These are phyloP conservation scores for Pleurotus tuoliensis DNA, from an alignment of 768 basidiomycete genomes.

Conservation along the genomic window DNA sequence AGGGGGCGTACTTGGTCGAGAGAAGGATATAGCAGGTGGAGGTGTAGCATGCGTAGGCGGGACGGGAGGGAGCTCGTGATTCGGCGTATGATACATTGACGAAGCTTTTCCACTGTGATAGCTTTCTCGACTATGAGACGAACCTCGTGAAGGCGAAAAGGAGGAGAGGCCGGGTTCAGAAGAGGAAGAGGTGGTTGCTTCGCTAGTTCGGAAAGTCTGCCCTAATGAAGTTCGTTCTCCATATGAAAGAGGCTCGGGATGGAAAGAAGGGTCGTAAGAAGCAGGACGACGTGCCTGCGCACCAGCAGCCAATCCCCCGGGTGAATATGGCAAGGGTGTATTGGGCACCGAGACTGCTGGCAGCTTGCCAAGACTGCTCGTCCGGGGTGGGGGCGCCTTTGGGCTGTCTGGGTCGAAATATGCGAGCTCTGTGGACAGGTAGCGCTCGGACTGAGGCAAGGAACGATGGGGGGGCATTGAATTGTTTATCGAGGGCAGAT, in stretches of 20 bases:
- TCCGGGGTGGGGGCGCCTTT: constrained; percentile 16
- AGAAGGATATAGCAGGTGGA: constrained; percentile 19
- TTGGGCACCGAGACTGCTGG: background rate
- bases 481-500: background rate
- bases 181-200: constrained; percentile 9
- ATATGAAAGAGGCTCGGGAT: constrained; percentile 21
- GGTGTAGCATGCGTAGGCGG: constrained; percentile 24
- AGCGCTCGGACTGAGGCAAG: background rate
- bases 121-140: constrained; percentile 23
- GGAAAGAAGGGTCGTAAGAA: constrained; percentile 6
- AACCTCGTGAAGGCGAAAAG: constrained; percentile 29
- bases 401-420: constrained; percentile 10
- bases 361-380: constrained; percentile 14
- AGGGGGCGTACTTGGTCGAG: constrained; percentile 13
- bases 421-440: background rate
- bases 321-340: background rate
- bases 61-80: constrained; percentile 22
- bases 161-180: constrained; percentile 18
- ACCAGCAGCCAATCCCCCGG: constrained; percentile 11
- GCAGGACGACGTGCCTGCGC: constrained; percentile 10
- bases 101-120: constrained; percentile 20
- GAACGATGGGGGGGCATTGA: background rate
- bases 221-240: constrained; percentile 25
- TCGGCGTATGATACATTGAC: constrained; percentile 24
- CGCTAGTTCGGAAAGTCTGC: constrained; percentile 26